Evolutionary conservation across 2,329 filamentous ascomycete genomes (phyloP).

Genomic region (Colletotrichum sp.): DNA sequence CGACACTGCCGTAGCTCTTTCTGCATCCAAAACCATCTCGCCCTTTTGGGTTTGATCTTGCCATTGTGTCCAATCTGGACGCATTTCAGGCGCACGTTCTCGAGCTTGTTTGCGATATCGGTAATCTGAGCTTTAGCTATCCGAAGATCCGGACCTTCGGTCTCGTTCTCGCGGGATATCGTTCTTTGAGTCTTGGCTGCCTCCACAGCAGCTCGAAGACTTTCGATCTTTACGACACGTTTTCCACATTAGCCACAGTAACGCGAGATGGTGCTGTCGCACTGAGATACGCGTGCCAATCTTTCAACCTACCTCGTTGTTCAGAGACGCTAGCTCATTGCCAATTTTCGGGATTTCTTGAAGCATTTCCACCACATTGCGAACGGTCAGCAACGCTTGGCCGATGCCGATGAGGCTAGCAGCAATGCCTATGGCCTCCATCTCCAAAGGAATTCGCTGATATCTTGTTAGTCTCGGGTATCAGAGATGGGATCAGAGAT

Average conservation of each 20-base stretch:
- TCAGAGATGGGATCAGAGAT: too few relatives aligned
- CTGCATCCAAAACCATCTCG: not conserved
- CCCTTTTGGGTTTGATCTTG: not conserved
- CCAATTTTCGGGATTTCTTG: not conserved
- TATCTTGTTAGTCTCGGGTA: not conserved
- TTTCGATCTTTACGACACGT: not conserved
- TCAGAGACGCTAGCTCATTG: not conserved
- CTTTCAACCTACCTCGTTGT: not conserved
- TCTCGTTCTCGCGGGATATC: not conserved
- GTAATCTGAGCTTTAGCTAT: not conserved
- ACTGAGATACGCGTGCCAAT: not conserved
- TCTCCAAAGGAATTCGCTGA: accelerated
- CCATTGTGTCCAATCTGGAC: not conserved
- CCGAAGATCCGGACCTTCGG: not conserved
- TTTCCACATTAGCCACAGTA: not conserved
- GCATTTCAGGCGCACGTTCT: not conserved
- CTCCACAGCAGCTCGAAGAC: not conserved
- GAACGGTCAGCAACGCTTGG: not conserved
- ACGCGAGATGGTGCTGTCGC: too few relatives aligned
- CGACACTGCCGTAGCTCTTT: not conserved
- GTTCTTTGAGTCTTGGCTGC: not conserved
- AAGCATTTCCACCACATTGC: not conserved
- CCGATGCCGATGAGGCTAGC: conserved; percentile 19
- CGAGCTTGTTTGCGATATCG: not conserved
- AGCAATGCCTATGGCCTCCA: conserved; percentile 11